A percentile compares a stretch with the other conserved stretches of the same genome.
phyloP scores from a whole-genome alignment of 768 basidiomycete genomes.

The Tricholoma furcatifolium region DNA sequence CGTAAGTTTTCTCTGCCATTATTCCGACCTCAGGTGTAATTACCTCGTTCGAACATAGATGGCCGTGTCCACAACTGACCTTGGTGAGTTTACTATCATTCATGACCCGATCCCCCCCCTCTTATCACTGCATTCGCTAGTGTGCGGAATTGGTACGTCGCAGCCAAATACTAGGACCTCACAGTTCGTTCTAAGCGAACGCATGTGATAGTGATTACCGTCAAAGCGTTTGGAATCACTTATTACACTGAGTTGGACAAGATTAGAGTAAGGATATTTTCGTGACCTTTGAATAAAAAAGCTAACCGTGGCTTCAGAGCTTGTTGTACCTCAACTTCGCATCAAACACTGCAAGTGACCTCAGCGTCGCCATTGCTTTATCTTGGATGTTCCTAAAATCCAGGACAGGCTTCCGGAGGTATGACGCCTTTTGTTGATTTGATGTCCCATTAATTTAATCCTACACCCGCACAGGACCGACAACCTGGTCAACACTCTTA shows the following conservation, averaged over 20 bases:
- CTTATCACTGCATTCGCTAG: conserved; percentile 19
- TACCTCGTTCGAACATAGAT: conserved; percentile 20
- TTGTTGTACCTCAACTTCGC: conserved; percentile 54
- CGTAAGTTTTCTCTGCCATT: conserved; percentile 32
- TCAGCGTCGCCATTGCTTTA: conserved; percentile 48
- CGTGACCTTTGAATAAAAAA: not conserved
- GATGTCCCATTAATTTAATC: not conserved
- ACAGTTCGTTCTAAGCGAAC: not conserved
- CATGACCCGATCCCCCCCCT: not conserved
- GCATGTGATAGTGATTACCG: conserved; percentile 43
- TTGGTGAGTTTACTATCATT: conserved; percentile 33
- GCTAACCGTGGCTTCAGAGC: conserved; percentile 28
- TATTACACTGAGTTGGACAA: conserved; percentile 35
- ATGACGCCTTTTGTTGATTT: not conserved
- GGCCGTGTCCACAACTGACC: conserved; percentile 39
- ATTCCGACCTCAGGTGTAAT: too few relatives aligned
- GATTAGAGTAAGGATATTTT: conserved; percentile 32
- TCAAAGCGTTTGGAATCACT: conserved; percentile 45
- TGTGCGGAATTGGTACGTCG: conserved; percentile 35
- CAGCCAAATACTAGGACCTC: not conserved
- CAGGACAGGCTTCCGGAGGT: conserved; percentile 53
- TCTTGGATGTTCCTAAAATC: conserved; percentile 47
- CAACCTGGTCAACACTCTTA: conserved; percentile 43
- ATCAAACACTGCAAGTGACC: conserved; percentile 47
- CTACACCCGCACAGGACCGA: conserved; percentile 40